These are phyloP conservation scores for Bipolaris sorokiniana DNA, from an alignment of 2,329 filamentous ascomycete genomes.

Conservation along the genomic window DNA sequence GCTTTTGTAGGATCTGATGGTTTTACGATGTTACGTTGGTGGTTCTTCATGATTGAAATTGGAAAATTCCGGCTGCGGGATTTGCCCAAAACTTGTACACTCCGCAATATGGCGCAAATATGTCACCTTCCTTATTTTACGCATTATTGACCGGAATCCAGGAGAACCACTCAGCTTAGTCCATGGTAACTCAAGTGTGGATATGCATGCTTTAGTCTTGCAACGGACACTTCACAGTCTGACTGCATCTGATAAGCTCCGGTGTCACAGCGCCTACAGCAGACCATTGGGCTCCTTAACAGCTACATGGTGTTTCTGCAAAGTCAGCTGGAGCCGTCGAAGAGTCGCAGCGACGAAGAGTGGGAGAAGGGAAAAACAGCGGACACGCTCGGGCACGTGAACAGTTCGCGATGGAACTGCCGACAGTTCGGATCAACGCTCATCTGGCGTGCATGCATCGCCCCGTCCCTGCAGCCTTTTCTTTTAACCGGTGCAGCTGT, in stretches of 20 bases:
- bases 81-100: not conserved
- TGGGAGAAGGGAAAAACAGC: not conserved
- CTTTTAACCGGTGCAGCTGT: not conserved
- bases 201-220: not conserved
- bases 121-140: not conserved
- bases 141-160: not conserved
- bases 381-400: not conserved
- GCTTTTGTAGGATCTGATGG: no score
- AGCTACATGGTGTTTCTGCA: no score
- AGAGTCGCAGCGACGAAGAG: not conserved
- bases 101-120: not conserved
- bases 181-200: not conserved
- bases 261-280: not conserved
- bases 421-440: not conserved
- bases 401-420: not conserved
- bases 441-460: not conserved
- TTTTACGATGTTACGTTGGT: no score
- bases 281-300: no score
- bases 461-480: conserved; percentile 6
- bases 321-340: not conserved
- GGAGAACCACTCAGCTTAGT: not conserved
- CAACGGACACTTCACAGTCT: not conserved
- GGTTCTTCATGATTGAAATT: not conserved
- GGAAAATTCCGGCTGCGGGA: not conserved
- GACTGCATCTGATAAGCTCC: not conserved